phyloP scores from a whole-genome alignment of 331 rosid species.

The Ulmus americana region DNA sequence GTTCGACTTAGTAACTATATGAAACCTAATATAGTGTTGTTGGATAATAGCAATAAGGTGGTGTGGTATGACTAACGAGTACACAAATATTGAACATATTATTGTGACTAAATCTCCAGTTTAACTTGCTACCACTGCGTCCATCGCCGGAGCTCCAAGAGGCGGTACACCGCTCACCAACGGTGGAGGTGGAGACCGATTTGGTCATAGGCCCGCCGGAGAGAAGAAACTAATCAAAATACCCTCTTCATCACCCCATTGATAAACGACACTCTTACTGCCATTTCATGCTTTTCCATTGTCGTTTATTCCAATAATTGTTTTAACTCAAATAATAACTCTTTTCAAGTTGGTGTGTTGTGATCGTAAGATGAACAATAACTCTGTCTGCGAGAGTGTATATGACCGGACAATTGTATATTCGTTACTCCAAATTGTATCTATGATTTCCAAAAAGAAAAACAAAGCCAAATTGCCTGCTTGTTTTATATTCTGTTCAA shows the following conservation, averaged over 20 bases:
- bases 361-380: no score
- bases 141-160: conserved; percentile 10
- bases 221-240: conserved; percentile 6
- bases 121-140: conserved; percentile 21
- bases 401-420: no score
- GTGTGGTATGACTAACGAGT: no score
- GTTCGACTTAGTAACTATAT: no score
- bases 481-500: no score
- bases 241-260: neutral
- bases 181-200: conserved; percentile 56
- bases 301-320: neutral
- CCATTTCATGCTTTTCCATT: neutral
- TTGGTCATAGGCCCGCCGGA: conserved; percentile 67
- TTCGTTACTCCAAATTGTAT: no score
- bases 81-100: no score
- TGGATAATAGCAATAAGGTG: no score
- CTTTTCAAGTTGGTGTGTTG: neutral
- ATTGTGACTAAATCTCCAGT: conserved; percentile 24
- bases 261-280: neutral
- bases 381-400: no score
- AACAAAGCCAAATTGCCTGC: no score
- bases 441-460: no score
- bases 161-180: neutral
- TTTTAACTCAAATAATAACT: neutral
- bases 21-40: no score